These are phyloP conservation scores for Coniochaeta hoffmannii DNA, from an alignment of 2,329 filamentous ascomycete genomes.

Conservation along the genomic window DNA sequence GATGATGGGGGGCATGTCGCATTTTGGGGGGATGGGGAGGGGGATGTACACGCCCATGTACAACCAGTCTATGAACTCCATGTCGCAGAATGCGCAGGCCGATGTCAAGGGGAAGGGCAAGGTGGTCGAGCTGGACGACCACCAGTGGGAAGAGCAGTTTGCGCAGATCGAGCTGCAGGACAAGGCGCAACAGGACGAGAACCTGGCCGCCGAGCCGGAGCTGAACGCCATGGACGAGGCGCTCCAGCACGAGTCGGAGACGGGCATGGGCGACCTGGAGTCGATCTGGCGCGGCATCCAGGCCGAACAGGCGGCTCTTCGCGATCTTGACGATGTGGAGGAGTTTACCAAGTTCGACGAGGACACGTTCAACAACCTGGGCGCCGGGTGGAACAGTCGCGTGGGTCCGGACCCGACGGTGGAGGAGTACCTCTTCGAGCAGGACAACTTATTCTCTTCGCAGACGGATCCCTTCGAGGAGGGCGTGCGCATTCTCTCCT, in stretches of 20 bases:
- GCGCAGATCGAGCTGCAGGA: slow-evolving; percentile 72
- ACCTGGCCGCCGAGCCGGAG: slow-evolving; percentile 71
- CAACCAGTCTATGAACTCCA: slow-evolving; percentile 24
- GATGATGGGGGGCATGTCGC: slow-evolving; percentile 35
- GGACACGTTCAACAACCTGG: slow-evolving; percentile 24
- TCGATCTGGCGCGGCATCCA: slow-evolving; percentile 79
- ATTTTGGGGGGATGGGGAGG: slow-evolving; percentile 45
- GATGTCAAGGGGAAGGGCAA: slow-evolving; percentile 78
- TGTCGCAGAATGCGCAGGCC: slow-evolving; percentile 37
- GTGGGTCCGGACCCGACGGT: slow-evolving; percentile 66
- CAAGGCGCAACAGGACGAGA: slow-evolving; percentile 52
- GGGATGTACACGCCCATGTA: slow-evolving; percentile 45
- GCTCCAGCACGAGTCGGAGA: slow-evolving; percentile 59
- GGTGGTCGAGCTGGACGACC: slow-evolving; percentile 87
- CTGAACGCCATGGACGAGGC: slow-evolving; percentile 74
- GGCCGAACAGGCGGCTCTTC: slow-evolving; percentile 64
- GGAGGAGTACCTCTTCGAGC: slow-evolving; percentile 90
- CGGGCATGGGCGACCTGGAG: slow-evolving; percentile 81
- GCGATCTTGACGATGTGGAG: slow-evolving; percentile 65
- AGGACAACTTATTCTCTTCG: slow-evolving; percentile 82
- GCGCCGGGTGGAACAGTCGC: slow-evolving; percentile 61
- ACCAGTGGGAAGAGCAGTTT: slow-evolving; percentile 96
- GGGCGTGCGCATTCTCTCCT: slow-evolving; percentile 85
- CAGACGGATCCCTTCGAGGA: slow-evolving; percentile 78
- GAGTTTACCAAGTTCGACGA: slow-evolving; percentile 65